Evolutionary conservation across 2,329 filamentous ascomycete species (phyloP).

Genomic region (Curvularia spicifera): DNA sequence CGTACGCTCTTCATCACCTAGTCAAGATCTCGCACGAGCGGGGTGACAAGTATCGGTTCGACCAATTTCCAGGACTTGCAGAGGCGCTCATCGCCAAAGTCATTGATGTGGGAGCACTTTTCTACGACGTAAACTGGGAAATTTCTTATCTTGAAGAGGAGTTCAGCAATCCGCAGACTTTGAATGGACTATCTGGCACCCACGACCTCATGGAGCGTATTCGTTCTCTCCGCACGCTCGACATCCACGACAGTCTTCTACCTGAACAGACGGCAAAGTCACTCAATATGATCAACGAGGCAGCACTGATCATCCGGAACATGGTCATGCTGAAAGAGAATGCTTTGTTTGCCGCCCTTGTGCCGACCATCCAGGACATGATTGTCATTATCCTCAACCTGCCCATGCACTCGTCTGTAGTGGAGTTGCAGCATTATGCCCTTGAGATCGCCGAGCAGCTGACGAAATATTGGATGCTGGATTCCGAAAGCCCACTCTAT

Average conservation of each 20-base stretch:
- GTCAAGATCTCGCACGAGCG: slow-evolving; percentile 95
- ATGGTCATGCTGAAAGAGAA: slow-evolving; percentile 96
- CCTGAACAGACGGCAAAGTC: slow-evolving; percentile 72
- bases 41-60: slow-evolving; percentile 94
- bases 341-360: slow-evolving; percentile 77
- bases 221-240: slow-evolving; percentile 61
- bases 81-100: slow-evolving; percentile 88
- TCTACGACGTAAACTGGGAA: slow-evolving; percentile 82
- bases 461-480: slow-evolving; percentile 78
- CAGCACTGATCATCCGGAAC: slow-evolving; percentile 86
- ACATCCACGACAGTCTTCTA: slow-evolving; percentile 72
- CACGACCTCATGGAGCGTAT: slow-evolving; percentile 76
- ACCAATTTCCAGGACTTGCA: slow-evolving; percentile 85
- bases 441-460: slow-evolving; percentile 92
- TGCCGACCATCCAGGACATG: slow-evolving; percentile 78
- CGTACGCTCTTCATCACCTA: slow-evolving; percentile 91
- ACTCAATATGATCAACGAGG: slow-evolving; percentile 81
- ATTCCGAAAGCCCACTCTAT: slow-evolving; percentile 79
- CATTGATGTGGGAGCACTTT: slow-evolving; percentile 76
- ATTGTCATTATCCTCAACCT: slow-evolving; percentile 82
- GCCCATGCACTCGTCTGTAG: slow-evolving; percentile 72
- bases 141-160: slow-evolving; percentile 70
- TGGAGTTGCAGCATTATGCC: slow-evolving; percentile 88
- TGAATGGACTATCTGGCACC: slow-evolving; percentile 72
- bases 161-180: slow-evolving; percentile 54